Percentiles rank a stretch among this genome's conserved stretches.
Evolutionary conservation across 129 eudicot species (phyloP).

Genomic region (Ambrosia artemisiifolia): DNA sequence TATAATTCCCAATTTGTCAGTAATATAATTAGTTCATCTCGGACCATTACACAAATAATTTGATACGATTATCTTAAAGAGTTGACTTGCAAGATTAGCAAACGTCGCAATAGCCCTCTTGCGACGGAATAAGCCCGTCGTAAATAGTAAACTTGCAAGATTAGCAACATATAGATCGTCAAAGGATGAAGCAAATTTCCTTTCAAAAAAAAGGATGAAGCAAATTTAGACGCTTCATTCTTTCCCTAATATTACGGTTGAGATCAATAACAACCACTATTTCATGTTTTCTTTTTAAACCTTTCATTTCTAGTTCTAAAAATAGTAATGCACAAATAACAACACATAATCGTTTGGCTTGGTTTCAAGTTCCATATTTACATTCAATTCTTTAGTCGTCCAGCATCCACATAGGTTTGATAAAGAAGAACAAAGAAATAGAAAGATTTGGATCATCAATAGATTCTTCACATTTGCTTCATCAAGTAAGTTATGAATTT

Average conservation of each 20-base stretch:
- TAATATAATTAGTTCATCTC: too few species aligned
- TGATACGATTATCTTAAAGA: too few species aligned
- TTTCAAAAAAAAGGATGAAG: too few species aligned
- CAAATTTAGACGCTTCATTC: too few species aligned
- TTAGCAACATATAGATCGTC: too few species aligned
- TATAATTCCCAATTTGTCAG: too few species aligned
- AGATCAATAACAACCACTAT: slow-evolving; percentile 3
- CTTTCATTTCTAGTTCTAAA: slow-evolving; percentile 18
- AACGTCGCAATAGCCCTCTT: too few species aligned
- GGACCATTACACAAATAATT: too few species aligned
- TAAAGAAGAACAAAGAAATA: slow-evolving; percentile 2
- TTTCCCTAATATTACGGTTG: background rate
- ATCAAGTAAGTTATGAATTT: slow-evolving; percentile 12
- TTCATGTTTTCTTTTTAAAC: slow-evolving; percentile 8
- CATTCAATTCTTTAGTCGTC: background rate
- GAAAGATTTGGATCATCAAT: background rate
- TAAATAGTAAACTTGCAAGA: too few species aligned
- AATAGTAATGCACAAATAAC: slow-evolving; percentile 20
- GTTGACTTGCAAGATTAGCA: too few species aligned
- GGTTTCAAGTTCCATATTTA: background rate
- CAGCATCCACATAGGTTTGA: background rate
- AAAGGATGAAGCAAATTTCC: too few species aligned
- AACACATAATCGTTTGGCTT: background rate
- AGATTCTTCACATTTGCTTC: background rate
- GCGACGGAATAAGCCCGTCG: too few species aligned